These are phyloP conservation scores for Phytophthora capsici DNA, from an alignment of 352 stramenopile genomes.

Conservation along the genomic window DNA sequence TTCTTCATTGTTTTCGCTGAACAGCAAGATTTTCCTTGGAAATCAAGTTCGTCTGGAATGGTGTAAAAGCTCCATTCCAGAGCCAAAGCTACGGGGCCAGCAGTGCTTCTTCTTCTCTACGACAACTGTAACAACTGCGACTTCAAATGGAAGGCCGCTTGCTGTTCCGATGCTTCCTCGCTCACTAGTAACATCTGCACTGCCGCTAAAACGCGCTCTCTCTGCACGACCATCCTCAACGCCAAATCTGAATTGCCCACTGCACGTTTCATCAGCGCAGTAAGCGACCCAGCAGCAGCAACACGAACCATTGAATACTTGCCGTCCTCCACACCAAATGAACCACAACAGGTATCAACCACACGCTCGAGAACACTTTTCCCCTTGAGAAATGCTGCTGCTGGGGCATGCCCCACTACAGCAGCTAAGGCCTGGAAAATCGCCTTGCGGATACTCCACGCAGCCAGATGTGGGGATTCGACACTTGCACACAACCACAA, in stretches of 20 bases:
- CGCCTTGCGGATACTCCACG: constrained; percentile 73
- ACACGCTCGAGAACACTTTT: constrained; percentile 44
- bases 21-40: no score
- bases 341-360: constrained; percentile 52
- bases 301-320: constrained; percentile 82
- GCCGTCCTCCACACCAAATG: constrained; percentile 61
- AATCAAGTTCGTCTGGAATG: no score
- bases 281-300: constrained; percentile 56
- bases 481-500: constrained; percentile 61
- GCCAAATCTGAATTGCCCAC: constrained; percentile 39
- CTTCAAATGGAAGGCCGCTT: constrained; percentile 59
- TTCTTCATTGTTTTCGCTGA: no score
- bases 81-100: no score
- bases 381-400: constrained; percentile 8
- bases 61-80: no score
- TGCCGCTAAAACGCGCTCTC: constrained; percentile 49
- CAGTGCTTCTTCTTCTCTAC: not conserved
- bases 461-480: constrained; percentile 45
- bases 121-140: constrained; percentile 43
- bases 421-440: constrained; percentile 51
- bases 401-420: constrained; percentile 43
- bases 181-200: constrained; percentile 53
- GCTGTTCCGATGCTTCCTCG: constrained; percentile 71
- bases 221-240: constrained; percentile 55
- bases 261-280: constrained; percentile 47